Conservation (phyloP, 179 eudicot species). For the Patellifolia procumbens region DNA sequence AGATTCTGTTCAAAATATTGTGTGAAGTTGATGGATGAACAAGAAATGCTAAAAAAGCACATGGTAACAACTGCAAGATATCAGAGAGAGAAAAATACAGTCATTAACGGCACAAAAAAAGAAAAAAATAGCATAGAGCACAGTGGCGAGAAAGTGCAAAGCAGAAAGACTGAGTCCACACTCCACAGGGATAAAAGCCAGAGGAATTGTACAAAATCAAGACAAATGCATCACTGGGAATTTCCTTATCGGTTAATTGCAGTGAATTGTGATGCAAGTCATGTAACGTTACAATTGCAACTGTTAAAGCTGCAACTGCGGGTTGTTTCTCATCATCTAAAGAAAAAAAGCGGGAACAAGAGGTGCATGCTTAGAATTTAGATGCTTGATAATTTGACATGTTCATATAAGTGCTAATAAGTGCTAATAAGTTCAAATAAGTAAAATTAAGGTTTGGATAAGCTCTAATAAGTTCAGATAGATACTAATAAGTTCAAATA, state of each 20-base stretch:
- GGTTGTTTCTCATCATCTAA: neutral
- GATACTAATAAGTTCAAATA: no score
- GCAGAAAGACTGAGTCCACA: neutral
- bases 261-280: neutral
- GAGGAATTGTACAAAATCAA: neutral
- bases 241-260: neutral
- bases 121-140: neutral
- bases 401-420: no score
- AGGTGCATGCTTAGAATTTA: neutral
- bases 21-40: constrained; percentile 77
- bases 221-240: neutral
- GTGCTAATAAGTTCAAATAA: no score
- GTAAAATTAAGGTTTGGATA: no score
- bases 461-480: no score
- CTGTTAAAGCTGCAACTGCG: neutral
- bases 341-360: neutral
- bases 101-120: neutral
- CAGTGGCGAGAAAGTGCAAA: neutral
- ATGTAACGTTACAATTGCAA: neutral
- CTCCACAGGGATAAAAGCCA: neutral
- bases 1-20: constrained; percentile 54
- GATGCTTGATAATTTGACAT: no score
- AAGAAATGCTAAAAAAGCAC: constrained; percentile 59
- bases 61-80: constrained; percentile 63
- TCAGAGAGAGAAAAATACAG: constrained; percentile 2